A percentile compares a stretch with the other conserved stretches of the same genome.
These are phyloP conservation scores for Aureobasidium sp. DNA, from an alignment of 2,329 filamentous ascomycete species.

Conservation along the genomic window DNA sequence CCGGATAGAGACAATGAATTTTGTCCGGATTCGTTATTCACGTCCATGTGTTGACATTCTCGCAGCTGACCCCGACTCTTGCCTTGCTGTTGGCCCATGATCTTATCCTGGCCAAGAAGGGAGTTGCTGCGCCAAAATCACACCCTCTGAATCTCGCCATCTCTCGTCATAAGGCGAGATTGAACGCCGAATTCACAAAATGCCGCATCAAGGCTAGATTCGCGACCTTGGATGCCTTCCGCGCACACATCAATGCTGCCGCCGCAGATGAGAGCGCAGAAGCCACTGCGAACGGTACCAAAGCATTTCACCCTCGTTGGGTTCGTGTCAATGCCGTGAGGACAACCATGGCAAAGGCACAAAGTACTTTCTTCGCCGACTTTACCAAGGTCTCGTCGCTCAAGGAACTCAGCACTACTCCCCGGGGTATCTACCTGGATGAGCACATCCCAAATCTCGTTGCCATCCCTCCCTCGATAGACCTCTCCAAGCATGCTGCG, in stretches of 20 bases:
- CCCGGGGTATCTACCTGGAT: slow-evolving; percentile 63
- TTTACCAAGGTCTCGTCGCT: slow-evolving; percentile 55
- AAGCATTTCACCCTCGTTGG: slow-evolving; percentile 72
- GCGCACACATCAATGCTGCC: slow-evolving; percentile 46
- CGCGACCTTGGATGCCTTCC: slow-evolving; percentile 60
- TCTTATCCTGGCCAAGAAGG: slow-evolving; percentile 69
- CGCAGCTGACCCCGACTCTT: slow-evolving; percentile 69
- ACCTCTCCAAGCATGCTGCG: slow-evolving; percentile 65
- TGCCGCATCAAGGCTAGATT: slow-evolving; percentile 66
- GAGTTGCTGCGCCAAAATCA: slow-evolving; percentile 70
- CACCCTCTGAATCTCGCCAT: slow-evolving; percentile 73
- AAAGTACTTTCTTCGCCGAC: slow-evolving; percentile 64
- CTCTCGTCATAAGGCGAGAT: slow-evolving; percentile 71
- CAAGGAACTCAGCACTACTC: slow-evolving; percentile 41
- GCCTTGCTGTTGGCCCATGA: slow-evolving; percentile 82
- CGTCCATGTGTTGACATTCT: neutral
- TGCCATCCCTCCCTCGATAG: slow-evolving; percentile 64
- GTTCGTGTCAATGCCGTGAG: slow-evolving; percentile 77
- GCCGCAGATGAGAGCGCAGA: slow-evolving; percentile 25
- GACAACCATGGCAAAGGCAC: slow-evolving; percentile 61
- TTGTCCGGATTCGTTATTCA: neutral
- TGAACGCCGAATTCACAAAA: slow-evolving; percentile 77
- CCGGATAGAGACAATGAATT: neutral
- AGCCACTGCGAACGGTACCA: slow-evolving; percentile 32
- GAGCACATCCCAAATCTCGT: slow-evolving; percentile 75